Conservation (phyloP, 345 rosid genomes). For the Tarenaya hassleriana region DNA sequence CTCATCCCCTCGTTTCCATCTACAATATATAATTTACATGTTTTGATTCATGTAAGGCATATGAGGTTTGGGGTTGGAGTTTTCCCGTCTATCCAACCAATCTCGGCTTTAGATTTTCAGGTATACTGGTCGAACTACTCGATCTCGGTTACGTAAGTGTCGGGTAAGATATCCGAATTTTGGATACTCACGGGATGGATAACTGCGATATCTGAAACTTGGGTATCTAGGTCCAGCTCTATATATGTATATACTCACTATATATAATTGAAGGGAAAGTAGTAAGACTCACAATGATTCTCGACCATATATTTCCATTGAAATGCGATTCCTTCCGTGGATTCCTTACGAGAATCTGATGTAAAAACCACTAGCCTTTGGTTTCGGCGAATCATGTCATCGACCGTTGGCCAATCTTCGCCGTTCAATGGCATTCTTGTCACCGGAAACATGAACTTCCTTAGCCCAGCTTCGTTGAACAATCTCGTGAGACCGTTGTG, state of each 20-base stretch:
- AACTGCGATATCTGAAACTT: too few species aligned
- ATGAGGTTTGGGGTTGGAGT: too few species aligned
- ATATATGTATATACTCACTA: too few species aligned
- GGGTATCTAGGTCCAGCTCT: too few species aligned
- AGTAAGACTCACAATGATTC: conserved; percentile 67
- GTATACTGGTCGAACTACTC: too few species aligned
- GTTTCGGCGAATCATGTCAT: conserved; percentile 59
- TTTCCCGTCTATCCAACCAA: too few species aligned
- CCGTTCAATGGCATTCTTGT: conserved; percentile 80
- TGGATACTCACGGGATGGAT: too few species aligned
- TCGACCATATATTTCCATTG: conserved; percentile 85
- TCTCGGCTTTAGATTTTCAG: too few species aligned
- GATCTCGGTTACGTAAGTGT: too few species aligned
- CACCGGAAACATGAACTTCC: conserved; percentile 71
- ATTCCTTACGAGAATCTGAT: conserved; percentile 64
- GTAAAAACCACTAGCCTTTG: conserved; percentile 85
- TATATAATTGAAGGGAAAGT: too few species aligned
- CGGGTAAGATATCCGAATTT: too few species aligned
- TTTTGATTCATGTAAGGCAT: too few species aligned
- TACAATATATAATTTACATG: conserved; percentile 22
- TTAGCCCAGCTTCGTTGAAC: conserved; percentile 64
- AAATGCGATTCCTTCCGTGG: conserved; percentile 81
- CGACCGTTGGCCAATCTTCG: conserved; percentile 75
- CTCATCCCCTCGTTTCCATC: conserved; percentile 76
- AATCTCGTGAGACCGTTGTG: conserved; percentile 66